These are phyloP conservation scores for Cucumis sativus DNA, from an alignment of 306 rosid genomes.

Conservation along the genomic window DNA sequence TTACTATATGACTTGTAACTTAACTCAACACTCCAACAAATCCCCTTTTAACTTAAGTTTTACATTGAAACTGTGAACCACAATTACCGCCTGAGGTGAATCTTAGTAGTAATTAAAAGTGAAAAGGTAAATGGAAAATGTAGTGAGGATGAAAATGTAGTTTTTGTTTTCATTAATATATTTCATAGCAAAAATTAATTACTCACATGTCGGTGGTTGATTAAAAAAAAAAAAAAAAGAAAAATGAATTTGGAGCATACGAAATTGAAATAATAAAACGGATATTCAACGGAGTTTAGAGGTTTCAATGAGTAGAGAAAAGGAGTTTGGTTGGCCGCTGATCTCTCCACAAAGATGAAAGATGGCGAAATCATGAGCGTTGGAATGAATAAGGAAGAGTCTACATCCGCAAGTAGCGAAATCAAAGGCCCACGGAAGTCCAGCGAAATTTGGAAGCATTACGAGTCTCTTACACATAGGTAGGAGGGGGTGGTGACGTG, in stretches of 20 bases:
- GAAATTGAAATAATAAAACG: background rate
- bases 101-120: too few relatives aligned
- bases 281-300: background rate
- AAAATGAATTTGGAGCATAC: background rate
- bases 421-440: background rate
- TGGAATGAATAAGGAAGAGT: background rate
- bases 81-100: too few relatives aligned
- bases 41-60: too few relatives aligned
- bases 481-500: background rate
- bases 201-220: background rate
- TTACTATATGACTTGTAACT: too few relatives aligned
- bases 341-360: background rate
- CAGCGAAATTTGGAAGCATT: background rate
- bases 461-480: background rate
- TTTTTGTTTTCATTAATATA: background rate
- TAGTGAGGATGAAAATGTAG: too few relatives aligned
- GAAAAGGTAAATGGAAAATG: too few relatives aligned
- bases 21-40: too few relatives aligned
- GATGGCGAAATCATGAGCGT: background rate
- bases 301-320: background rate
- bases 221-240: background rate
- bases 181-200: background rate
- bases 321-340: background rate
- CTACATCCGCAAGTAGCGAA: background rate
- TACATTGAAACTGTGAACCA: too few relatives aligned